Evolutionary conservation across 2,329 filamentous ascomycete species (phyloP).

Genomic region (Moelleriella libera): DNA sequence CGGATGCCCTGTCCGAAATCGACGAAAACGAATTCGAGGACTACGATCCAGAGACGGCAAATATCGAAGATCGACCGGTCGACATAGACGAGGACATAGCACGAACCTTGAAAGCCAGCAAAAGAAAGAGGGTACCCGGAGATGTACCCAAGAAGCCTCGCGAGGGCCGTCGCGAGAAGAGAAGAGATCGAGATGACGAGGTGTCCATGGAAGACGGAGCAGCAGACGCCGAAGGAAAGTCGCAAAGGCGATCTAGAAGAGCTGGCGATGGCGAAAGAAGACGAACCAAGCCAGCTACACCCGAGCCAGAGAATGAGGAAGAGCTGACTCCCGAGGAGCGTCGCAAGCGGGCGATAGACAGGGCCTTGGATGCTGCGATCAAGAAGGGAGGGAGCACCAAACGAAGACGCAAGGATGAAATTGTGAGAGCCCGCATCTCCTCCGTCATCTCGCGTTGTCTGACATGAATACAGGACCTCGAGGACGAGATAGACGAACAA

Average conservation of each 20-base stretch:
- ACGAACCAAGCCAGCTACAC: slow-evolving; percentile 26
- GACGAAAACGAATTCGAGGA: slow-evolving; percentile 58
- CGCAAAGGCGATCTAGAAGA: slow-evolving; percentile 33
- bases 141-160: slow-evolving; percentile 59
- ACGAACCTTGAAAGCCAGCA: slow-evolving; percentile 48
- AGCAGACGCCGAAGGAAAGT: slow-evolving; percentile 26
- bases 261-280: slow-evolving; percentile 32
- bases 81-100: slow-evolving; percentile 54
- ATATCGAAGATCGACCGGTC: slow-evolving; percentile 49
- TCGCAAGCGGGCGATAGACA: slow-evolving; percentile 69
- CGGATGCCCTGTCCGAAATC: slow-evolving; percentile 50
- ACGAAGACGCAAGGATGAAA: slow-evolving; percentile 72
- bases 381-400: slow-evolving; percentile 58
- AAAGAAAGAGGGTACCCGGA: slow-evolving; percentile 50
- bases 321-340: slow-evolving; percentile 73
- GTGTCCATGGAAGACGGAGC: slow-evolving; percentile 32
- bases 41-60: slow-evolving; percentile 50
- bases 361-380: slow-evolving; percentile 75
- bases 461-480: slow-evolving; percentile 56
- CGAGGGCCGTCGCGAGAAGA: slow-evolving; percentile 54
- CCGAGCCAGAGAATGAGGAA: slow-evolving; percentile 59
- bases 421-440: slow-evolving; percentile 39
- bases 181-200: slow-evolving; percentile 33
- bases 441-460: slow-evolving; percentile 8
- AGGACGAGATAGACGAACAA: slow-evolving; percentile 79